Evolutionary conservation across 2,329 filamentous ascomycete species (phyloP).

Genomic region (Drechslerella dactyloides): DNA sequence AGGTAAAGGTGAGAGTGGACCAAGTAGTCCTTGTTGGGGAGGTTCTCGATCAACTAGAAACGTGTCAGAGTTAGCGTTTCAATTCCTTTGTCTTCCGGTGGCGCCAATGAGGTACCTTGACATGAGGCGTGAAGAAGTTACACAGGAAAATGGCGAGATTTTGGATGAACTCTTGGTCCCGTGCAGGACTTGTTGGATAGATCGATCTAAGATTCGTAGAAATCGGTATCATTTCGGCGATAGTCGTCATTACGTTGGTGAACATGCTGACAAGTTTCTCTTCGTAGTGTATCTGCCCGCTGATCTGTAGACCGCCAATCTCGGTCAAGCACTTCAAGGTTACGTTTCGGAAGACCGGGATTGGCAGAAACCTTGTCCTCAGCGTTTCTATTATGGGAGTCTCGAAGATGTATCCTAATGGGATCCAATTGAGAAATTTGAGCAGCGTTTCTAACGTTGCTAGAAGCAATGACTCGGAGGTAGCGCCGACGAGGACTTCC

Average conservation of each 20-base stretch:
- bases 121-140: slow-evolving; percentile 94
- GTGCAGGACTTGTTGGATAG: slow-evolving; percentile 87
- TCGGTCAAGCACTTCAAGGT: slow-evolving; percentile 96
- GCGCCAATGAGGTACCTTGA: slow-evolving; percentile 67
- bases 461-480: slow-evolving; percentile 86
- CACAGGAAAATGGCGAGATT: slow-evolving; percentile 94
- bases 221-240: slow-evolving; percentile 90
- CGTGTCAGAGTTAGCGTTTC: neutral
- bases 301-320: slow-evolving; percentile 91
- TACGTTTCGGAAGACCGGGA: slow-evolving; percentile 94
- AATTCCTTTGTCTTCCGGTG: neutral
- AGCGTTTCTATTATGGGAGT: slow-evolving; percentile 94
- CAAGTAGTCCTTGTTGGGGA: slow-evolving; percentile 92
- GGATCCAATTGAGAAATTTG: slow-evolving; percentile 98
- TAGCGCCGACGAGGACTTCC: slow-evolving; percentile 89
- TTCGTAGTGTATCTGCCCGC: slow-evolving; percentile 76
- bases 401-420: slow-evolving; percentile 97
- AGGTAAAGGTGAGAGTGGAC: slow-evolving; percentile 97
- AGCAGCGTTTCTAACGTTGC: slow-evolving; percentile 95
- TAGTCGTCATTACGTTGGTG: slow-evolving; percentile 90
- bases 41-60: slow-evolving; percentile 84
- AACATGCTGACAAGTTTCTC: slow-evolving; percentile 99
- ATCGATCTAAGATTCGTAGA: slow-evolving; percentile 88
- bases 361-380: slow-evolving; percentile 87
- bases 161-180: slow-evolving; percentile 96